Evolutionary conservation across 257 asterid species (phyloP), one percentile per base, ranked within the genome.

Genomic region (Petunia secreta): DNA sequence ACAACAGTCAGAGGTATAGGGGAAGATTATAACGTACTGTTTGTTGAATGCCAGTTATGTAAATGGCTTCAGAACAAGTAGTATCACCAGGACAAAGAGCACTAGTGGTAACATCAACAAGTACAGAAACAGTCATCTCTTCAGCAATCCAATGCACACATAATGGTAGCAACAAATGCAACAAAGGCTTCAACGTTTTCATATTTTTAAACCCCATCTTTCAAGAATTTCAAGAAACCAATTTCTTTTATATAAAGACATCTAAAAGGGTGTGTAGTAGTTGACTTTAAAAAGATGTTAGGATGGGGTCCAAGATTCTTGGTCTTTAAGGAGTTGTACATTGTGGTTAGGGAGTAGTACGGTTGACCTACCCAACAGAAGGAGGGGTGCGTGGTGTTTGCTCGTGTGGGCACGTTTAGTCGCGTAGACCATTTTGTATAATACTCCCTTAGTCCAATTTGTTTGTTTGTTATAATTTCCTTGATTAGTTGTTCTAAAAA

Each of bases 111-210:
- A 95, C 90, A 86, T 95, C 98, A 63, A 95, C 98, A 58, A 95
- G 88, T 67, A 93, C 97, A 11, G 98, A 89, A 69, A 83, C 90
- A 55, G 98, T 90, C 98, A 93, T 93, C 86, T 92, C 98, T 83
- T 92, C 96, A 67, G 98, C 98, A 46, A 93, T 79, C 97, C 98
- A 95, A 63, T 95, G 98, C 79, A 90, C 83, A 82, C 93, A 91
- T 37, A 95, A 82, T 54, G 98, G 94, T 50, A 93, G 63, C 84
- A 95, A 64, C 39, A 95, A 82, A 83, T 95, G 90, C 81, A 92
- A 80, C 83, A 95, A 68, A 55, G 91, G 87, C 80, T 86, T 88
- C 41, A 93, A 82, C 84, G 84, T 92, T 80, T 82, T 89, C 86
- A 83, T 83, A 36, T 82, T 84, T 43, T 75, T 87, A 85, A 84